These are phyloP conservation scores for Psidium guajava DNA, from an alignment of 345 rosid species.

Conservation along the genomic window DNA sequence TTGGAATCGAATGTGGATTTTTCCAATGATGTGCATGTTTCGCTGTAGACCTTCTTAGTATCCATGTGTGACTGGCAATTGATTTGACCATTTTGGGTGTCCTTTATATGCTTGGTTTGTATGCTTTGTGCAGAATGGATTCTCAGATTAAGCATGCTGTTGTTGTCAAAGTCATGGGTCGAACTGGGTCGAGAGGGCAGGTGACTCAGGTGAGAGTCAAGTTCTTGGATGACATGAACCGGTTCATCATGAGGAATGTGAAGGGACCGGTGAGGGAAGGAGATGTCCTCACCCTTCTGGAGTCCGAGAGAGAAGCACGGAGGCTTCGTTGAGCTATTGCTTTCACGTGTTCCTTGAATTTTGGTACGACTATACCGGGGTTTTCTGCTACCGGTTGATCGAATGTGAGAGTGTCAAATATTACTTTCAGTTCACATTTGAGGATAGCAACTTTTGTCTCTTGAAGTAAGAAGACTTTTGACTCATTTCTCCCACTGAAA, in stretches of 20 bases:
- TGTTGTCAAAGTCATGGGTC: slow-evolving; percentile 76
- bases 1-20: background rate
- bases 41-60: background rate
- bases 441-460: too few relatives aligned
- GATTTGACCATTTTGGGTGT: background rate
- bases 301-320: slow-evolving; percentile 81
- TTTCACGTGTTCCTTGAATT: background rate
- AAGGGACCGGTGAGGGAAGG: slow-evolving; percentile 84
- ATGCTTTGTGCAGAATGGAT: slow-evolving; percentile 42
- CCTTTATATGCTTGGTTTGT: background rate
- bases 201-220: slow-evolving; percentile 86
- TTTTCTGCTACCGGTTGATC: background rate
- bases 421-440: background rate
- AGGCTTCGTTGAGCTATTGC: slow-evolving; percentile 41
- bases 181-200: slow-evolving; percentile 84
- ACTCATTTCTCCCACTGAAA: too few relatives aligned
- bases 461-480: too few relatives aligned
- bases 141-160: slow-evolving; percentile 62
- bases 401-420: background rate
- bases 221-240: slow-evolving; percentile 49
- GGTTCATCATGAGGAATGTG: slow-evolving; percentile 71
- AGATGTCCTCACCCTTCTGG: slow-evolving; percentile 59
- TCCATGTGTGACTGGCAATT: background rate
- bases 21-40: background rate
- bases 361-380: background rate